Conservation (phyloP, 108 stramenopile species). For the Nannochloropsis salina region DNA sequence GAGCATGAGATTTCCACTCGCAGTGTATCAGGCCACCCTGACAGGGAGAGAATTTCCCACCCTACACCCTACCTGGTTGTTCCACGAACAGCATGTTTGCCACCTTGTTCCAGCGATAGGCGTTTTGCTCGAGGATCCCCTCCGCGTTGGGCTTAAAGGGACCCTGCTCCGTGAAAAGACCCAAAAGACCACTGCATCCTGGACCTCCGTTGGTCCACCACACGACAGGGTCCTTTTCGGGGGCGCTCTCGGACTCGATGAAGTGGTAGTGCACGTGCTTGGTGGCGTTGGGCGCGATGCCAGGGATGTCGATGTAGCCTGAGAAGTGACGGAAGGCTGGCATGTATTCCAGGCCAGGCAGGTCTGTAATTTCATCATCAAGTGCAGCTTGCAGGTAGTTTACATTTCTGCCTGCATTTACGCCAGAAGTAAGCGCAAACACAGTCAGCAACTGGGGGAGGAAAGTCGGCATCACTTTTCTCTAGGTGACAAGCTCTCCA, state of each 20-base stretch:
- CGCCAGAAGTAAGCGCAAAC: too few species aligned
- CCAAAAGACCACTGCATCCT: slow-evolving; percentile 41
- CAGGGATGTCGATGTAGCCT: not conserved
- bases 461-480: too few species aligned
- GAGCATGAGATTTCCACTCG: not conserved
- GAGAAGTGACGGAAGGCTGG: not conserved
- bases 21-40: too few species aligned
- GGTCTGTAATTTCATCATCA: slow-evolving; percentile 9
- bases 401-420: too few species aligned
- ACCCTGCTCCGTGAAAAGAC: slow-evolving; percentile 33
- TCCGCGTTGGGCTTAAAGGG: slow-evolving; percentile 26
- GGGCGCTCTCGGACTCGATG: slow-evolving; percentile 23
- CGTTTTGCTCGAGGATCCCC: slow-evolving; percentile 21
- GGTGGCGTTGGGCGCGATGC: not conserved
- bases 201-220: slow-evolving; percentile 46
- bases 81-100: slow-evolving; percentile 36
- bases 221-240: slow-evolving; percentile 16
- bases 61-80: not conserved
- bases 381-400: not conserved
- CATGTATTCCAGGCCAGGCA: not conserved
- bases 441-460: too few species aligned
- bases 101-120: slow-evolving; percentile 36
- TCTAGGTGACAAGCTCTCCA: too few species aligned
- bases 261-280: slow-evolving; percentile 29
- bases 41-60: too few species aligned